Base-by-base conservation (phyloP, 257 asterid genomes). In the Buddleja alternifolia region DNA sequence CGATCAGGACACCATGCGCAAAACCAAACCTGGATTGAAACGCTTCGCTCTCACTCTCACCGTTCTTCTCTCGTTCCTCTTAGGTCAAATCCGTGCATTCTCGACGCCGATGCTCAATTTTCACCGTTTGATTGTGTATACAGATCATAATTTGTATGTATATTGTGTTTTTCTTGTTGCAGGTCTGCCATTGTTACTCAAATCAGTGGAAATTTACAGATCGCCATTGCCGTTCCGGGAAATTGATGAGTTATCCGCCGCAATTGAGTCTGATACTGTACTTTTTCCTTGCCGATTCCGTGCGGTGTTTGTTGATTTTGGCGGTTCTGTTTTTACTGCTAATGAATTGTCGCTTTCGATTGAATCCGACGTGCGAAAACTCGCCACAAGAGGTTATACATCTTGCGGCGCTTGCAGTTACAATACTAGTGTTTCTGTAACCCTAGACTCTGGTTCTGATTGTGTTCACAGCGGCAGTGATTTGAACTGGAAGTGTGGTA, bases 161-260 rank as follows among this genome's bases (percentile, higher is more conserved):
- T 21, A 19, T 17, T 16, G 19, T 57, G 17, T 20, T 58, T 55
- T 53, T 34, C 29, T 47, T 63, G 56, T 32, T 60, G 67, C 82
- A 93, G 99, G 95, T 73, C 81, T 82, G 19, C 97, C 96, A 0
- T 78, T 89, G 69, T 69, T 94, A 66, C 76, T 87, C 10, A 91
- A 84, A 72, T 84, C 99, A 4, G 86, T 91, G 6, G 96, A 89
- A 78, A 94, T 94, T 57, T 89, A 91, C 88, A 79, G 99, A 75
- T 90, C 97, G 11, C 90, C 90, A 21, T 83, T 94, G 67, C 99
- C 99, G 11, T 94, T 94, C 74, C 73, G 72, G n/a, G 96, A 93
- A 68, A 93, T 93, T n/a, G 90, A 84, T 58, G 75, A 77, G 17
- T 83, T 93, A 25, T 81, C 93, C 20, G 69, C 86, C 9, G 75